These are phyloP conservation scores for Leucogyrophana mollusca DNA, from an alignment of 768 basidiomycete genomes.

Conservation along the genomic window DNA sequence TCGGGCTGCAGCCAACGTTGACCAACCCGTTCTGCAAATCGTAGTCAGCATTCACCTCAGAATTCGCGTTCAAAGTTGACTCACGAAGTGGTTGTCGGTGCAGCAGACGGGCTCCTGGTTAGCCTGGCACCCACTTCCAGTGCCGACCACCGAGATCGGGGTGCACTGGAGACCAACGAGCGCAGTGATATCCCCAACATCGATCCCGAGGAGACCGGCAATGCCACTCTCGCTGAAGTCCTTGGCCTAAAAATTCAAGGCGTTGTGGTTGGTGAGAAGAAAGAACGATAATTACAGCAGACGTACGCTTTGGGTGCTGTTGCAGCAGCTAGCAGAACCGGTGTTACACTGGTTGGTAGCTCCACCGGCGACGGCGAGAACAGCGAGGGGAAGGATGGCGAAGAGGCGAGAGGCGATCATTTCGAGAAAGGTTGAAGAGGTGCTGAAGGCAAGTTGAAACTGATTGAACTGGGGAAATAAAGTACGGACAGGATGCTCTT, in stretches of 20 bases:
- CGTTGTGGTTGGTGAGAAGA: neutral
- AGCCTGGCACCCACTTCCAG: constrained; percentile 21
- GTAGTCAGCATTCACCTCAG: neutral
- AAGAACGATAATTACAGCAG: neutral
- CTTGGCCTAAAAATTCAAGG: constrained; percentile 7
- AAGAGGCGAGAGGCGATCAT: constrained; percentile 4
- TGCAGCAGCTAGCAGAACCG: constrained; percentile 19
- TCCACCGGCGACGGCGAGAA: constrained; percentile 12
- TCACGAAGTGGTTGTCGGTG: neutral
- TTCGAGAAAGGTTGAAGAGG: too few species aligned
- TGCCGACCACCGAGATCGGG: constrained; percentile 10
- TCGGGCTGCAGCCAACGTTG: constrained; percentile 23
- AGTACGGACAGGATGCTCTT: too few species aligned
- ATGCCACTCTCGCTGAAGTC: constrained; percentile 1
- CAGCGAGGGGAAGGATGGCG: constrained; percentile 16
- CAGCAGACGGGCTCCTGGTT: constrained; percentile 21
- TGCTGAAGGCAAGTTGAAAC: too few species aligned
- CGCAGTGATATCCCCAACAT: neutral
- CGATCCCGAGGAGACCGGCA: constrained; percentile 4
- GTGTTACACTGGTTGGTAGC: constrained; percentile 25
- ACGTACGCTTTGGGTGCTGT: constrained; percentile 14
- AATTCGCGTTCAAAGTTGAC: neutral
- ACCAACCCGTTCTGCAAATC: constrained; percentile 19
- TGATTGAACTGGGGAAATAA: too few species aligned
- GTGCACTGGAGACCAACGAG: constrained; percentile 19